Conservation (phyloP, 1,284 basidiomycete species). For the Leccinum subspadiceum region DNA sequence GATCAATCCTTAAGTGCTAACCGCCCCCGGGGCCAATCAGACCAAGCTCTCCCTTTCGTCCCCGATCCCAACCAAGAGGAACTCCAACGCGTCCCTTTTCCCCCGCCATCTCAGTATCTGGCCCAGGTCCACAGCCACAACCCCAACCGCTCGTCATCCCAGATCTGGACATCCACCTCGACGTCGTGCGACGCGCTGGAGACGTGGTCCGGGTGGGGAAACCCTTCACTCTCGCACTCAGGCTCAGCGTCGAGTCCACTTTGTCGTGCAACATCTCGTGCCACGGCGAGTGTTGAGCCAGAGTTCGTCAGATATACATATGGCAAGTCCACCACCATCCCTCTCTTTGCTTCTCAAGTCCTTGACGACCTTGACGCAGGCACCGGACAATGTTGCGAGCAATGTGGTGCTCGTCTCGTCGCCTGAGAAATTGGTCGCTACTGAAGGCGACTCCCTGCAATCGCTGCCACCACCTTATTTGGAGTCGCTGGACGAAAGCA, state of each 20-base stretch:
- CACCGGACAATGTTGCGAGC: conserved; percentile 41
- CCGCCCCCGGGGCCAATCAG: too few species aligned
- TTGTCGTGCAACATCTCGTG: conserved; percentile 66
- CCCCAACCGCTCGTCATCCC: conserved; percentile 24
- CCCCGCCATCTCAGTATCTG: conserved; percentile 29
- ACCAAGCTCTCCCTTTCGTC: too few species aligned
- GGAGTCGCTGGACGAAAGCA: conserved; percentile 35
- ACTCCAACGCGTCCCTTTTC: conserved; percentile 44
- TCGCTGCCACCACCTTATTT: conserved; percentile 49
- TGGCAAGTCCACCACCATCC: conserved; percentile 2
- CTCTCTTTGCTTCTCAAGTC: conserved; percentile 43
- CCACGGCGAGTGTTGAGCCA: conserved; percentile 33
- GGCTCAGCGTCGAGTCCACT: conserved; percentile 45
- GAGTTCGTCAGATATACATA: conserved; percentile 9
- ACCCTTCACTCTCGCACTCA: conserved; percentile 55
- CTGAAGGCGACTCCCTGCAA: conserved; percentile 28
- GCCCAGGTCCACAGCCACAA: conserved; percentile 6
- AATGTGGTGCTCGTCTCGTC: conserved; percentile 51
- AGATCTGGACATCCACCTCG: conserved; percentile 57
- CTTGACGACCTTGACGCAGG: conserved; percentile 39
- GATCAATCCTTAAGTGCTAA: too few species aligned
- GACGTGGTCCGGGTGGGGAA: conserved; percentile 47
- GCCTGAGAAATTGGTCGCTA: conserved; percentile 29
- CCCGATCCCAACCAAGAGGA: too few species aligned
- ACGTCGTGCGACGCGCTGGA: conserved; percentile 50